These are phyloP conservation scores for Hyaloscypha hepaticicola DNA, from an alignment of 495 filamentous ascomycete species.

Conservation along the genomic window DNA sequence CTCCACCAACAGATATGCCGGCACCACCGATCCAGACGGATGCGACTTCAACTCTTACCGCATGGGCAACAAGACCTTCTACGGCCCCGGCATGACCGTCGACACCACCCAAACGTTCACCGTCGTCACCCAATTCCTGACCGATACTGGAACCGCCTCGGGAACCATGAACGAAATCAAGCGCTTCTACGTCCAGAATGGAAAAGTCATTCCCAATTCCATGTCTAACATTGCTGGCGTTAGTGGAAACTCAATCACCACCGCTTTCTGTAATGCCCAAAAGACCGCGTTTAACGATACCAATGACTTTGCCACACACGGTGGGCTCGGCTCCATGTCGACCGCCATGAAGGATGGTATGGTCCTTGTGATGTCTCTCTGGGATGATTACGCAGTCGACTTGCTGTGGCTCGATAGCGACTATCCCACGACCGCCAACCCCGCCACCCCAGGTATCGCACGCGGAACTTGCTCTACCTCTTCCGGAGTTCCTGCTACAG, in stretches of 20 bases:
- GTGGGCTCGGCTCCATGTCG: constrained; percentile 59
- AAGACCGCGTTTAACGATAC: constrained; percentile 62
- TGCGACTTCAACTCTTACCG: constrained; percentile 74
- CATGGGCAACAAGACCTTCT: constrained; percentile 58
- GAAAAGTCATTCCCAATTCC: constrained; percentile 34
- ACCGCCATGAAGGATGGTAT: constrained; percentile 53
- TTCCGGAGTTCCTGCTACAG: constrained; percentile 58
- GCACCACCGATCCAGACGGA: constrained; percentile 71
- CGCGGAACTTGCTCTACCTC: constrained; percentile 66
- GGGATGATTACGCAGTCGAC: constrained; percentile 71
- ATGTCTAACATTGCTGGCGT: constrained; percentile 51
- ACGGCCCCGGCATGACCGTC: constrained; percentile 53
- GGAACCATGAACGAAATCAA: constrained; percentile 60
- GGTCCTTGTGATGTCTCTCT: constrained; percentile 68
- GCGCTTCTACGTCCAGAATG: constrained; percentile 56
- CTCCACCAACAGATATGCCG: constrained; percentile 38
- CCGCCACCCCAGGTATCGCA: constrained; percentile 59
- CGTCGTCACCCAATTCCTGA: constrained; percentile 72
- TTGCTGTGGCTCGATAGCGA: constrained; percentile 85
- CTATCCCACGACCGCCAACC: constrained; percentile 58
- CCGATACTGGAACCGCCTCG: constrained; percentile 51
- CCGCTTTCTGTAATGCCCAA: constrained; percentile 56
- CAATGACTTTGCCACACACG: constrained; percentile 51
- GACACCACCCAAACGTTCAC: constrained; percentile 62
- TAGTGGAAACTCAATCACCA: constrained; percentile 56